A percentile compares a stretch with the other conserved stretches of the same genome.
Conservation (phyloP, 2,329 filamentous ascomycete genomes). For the Stemphylium lycopersici region DNA sequence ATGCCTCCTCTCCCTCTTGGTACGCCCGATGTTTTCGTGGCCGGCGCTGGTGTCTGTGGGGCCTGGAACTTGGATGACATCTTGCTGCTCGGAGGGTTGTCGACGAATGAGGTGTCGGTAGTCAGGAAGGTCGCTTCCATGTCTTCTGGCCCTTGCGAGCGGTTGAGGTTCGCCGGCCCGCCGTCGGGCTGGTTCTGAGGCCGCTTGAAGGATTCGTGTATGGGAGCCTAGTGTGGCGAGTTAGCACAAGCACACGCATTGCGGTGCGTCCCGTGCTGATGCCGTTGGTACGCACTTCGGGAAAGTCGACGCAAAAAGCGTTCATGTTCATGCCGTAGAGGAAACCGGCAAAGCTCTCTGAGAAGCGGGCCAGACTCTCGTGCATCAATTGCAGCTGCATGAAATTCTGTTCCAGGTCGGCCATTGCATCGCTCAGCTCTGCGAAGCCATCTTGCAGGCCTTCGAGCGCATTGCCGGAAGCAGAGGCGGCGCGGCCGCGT, state of each 20-base stretch:
- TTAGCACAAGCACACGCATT: neutral
- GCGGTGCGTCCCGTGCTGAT: neutral
- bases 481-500: conserved; percentile 52
- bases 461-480: conserved; percentile 73
- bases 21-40: conserved; percentile 23
- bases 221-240: conserved; percentile 66
- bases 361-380: conserved; percentile 89
- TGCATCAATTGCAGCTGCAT: conserved; percentile 98
- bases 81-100: conserved; percentile 72
- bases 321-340: conserved; percentile 98
- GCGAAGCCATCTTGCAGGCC: conserved; percentile 88
- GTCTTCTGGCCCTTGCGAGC: conserved; percentile 50
- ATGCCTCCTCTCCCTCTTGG: conserved; percentile 43
- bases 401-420: conserved; percentile 95
- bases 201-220: conserved; percentile 77
- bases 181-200: conserved; percentile 38
- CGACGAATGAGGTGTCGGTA: conserved; percentile 88
- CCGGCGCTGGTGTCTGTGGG: conserved; percentile 42
- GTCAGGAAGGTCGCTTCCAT: conserved; percentile 89
- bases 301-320: conserved; percentile 97
- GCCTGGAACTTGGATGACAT: conserved; percentile 50
- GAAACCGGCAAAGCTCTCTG: conserved; percentile 94
- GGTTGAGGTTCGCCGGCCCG: conserved; percentile 26
- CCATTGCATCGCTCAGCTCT: conserved; percentile 91
- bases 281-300: conserved; percentile 68